Base-by-base conservation (phyloP, 768 basidiomycete species). In the Pleurotus ostreatus region DNA sequence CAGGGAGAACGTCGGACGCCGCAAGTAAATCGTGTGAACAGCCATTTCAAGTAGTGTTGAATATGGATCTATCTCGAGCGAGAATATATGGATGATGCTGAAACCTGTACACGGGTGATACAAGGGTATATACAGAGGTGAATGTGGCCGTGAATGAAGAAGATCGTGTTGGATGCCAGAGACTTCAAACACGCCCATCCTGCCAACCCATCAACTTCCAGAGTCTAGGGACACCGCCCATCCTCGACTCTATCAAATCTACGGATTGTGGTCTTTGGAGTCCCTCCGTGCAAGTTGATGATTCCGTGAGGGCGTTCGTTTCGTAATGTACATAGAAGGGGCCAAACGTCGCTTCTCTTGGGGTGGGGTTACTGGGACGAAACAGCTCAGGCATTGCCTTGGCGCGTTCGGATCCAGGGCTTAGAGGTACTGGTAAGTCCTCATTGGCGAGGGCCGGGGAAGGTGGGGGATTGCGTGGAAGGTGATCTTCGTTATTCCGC, bases 1-100 rank as follows among this genome's bases (percentile, higher is more conserved):
- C 25, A 58, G 57, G 26, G 57, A 58, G 16, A 58, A 58, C 39
- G 57, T 58, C 43, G 57, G 57, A 34, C 39, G 37, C 9, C 48
- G 47, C n/a, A 49, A 46, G 18, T 57, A 40, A 57, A 43, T 30
- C 9, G 6, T 30, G 8, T 11, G 8, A 30, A 30, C 30, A 30
- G 3, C 8, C 30, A 11, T 30, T 30, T 8, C 30, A 9, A 30
- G 30, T 30, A 30, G 30, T 11, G 30, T 30, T 9, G 30, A 30
- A 30, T 30, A 9, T 30, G 30, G 30, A 11, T 30, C 9, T 30
- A 30, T 30, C 7, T 30, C 30, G 30, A 30, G 30, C 30, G 9
- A 30, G 1, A 30, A 30, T 30, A 30, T 5, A 30, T 8, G 9
- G 9, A 30, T 30, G 30, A 30, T 30, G 5, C 26, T 30, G 26